Conservation (phyloP, 208 protist genomes). For the Trypanosoma caninum region DNA sequence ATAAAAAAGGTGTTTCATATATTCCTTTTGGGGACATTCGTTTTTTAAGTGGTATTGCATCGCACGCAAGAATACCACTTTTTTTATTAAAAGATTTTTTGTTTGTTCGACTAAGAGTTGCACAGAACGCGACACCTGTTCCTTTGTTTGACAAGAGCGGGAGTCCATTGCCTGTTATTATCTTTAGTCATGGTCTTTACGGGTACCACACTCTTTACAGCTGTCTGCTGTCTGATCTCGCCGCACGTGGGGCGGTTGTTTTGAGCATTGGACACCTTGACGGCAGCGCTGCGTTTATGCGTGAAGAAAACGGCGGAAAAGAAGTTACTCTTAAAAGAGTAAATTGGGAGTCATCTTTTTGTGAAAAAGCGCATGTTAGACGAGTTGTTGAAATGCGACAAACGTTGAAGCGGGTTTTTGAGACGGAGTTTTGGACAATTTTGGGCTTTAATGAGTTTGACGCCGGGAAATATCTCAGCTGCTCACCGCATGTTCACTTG, state of each 20-base stretch:
- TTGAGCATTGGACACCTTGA: slow-evolving; percentile 74
- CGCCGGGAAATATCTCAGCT: slow-evolving; percentile 27
- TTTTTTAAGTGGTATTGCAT: slow-evolving; percentile 57
- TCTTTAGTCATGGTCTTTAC: slow-evolving; percentile 82
- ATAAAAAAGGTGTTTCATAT: slow-evolving; percentile 24
- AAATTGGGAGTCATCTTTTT: slow-evolving; percentile 32
- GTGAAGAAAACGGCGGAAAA: slow-evolving; percentile 30
- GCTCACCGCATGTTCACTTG: slow-evolving; percentile 31
- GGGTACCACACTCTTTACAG: slow-evolving; percentile 68
- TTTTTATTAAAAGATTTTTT: slow-evolving; percentile 50
- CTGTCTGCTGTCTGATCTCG: slow-evolving; percentile 60
- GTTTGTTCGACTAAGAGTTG: slow-evolving; percentile 29
- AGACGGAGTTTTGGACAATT: slow-evolving; percentile 32
- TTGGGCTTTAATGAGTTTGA: slow-evolving; percentile 31
- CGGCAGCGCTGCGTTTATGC: slow-evolving; percentile 72
- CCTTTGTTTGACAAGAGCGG: slow-evolving; percentile 36
- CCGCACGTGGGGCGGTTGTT: slow-evolving; percentile 67
- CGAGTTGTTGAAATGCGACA: slow-evolving; percentile 45
- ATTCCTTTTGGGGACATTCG: slow-evolving; percentile 57
- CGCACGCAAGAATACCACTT: slow-evolving; percentile 43
- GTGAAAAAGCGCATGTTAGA: slow-evolving; percentile 52
- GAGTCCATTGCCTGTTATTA: slow-evolving; percentile 35
- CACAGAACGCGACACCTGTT: slow-evolving; percentile 16
- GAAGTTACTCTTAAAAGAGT: slow-evolving; percentile 32
- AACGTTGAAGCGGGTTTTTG: slow-evolving; percentile 30